These are phyloP conservation scores for Sequoia sempervirens DNA, from an alignment of 75 land plant species.

Conservation along the genomic window DNA sequence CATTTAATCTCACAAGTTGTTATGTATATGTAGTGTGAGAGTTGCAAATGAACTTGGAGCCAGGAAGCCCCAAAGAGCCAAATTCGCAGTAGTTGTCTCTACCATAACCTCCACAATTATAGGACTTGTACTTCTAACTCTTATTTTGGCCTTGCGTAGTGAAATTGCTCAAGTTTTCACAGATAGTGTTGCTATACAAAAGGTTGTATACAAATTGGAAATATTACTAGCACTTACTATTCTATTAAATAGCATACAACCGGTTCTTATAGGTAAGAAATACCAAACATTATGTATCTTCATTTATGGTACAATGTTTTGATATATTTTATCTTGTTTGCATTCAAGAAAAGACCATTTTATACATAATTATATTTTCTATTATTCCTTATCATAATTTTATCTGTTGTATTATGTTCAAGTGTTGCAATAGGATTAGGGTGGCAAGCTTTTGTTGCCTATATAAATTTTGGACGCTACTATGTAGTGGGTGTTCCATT, in stretches of 20 bases:
- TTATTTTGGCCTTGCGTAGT: slow-evolving; percentile 12
- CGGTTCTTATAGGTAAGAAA: slow-evolving; percentile 26
- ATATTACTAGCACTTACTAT: slow-evolving; percentile 23
- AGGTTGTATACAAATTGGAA: slow-evolving; percentile 9
- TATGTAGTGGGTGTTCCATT: slow-evolving; percentile 21
- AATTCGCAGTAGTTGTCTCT: slow-evolving; percentile 20
- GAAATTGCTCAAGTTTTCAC: slow-evolving; percentile 23
- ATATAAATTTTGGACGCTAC: slow-evolving; percentile 21
- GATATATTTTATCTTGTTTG: no score
- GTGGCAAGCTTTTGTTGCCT: slow-evolving; percentile 19
- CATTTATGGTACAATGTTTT: no score
- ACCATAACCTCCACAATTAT: slow-evolving; percentile 12
- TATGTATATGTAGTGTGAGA: slow-evolving; percentile 31
- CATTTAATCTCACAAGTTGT: neutral
- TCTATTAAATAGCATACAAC: slow-evolving; percentile 31
- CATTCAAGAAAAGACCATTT: neutral
- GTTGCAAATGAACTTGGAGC: slow-evolving; percentile 65
- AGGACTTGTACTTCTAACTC: slow-evolving; percentile 9
- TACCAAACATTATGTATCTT: no score
- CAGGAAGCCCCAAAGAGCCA: slow-evolving; percentile 36
- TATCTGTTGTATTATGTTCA: neutral
- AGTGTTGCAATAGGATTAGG: slow-evolving; percentile 18
- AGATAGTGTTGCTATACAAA: slow-evolving; percentile 12
- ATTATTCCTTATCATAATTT: neutral
- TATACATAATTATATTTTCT: neutral